phyloP scores from a whole-genome alignment of 139 green algal genomes.

The Coccomyxa sp. region DNA sequence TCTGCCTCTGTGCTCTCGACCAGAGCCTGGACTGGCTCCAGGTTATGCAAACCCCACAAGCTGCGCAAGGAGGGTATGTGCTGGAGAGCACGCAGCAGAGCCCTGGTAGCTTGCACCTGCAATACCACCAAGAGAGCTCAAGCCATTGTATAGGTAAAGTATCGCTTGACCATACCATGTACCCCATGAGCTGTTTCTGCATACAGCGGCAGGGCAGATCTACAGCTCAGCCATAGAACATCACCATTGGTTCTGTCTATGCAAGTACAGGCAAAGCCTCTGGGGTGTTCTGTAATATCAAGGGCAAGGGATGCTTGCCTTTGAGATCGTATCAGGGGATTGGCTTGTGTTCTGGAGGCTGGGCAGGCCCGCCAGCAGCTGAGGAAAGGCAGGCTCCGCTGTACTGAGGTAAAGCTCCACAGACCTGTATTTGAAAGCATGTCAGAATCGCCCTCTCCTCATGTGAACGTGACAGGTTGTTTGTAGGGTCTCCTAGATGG shows the following conservation, averaged over 20 bases:
- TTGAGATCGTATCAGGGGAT: not conserved
- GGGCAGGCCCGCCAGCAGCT: conserved; percentile 7
- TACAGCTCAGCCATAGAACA: too few species aligned
- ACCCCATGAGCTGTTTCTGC: too few species aligned
- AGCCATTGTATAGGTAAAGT: too few species aligned
- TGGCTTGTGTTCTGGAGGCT: not conserved
- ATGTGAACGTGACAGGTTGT: not conserved
- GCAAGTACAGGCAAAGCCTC: too few species aligned
- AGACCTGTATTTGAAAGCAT: conserved; percentile 21
- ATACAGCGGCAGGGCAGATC: too few species aligned
- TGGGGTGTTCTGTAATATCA: too few species aligned
- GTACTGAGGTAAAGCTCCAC: conserved; percentile 33
- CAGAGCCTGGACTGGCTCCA: conserved; percentile 30
- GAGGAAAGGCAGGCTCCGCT: conserved; percentile 18
- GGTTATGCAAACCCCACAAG: conserved; percentile 33
- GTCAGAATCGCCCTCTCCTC: not conserved
- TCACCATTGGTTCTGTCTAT: too few species aligned
- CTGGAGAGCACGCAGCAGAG: conserved; percentile 50
- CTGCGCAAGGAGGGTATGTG: conserved; percentile 32
- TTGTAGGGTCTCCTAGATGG: not conserved
- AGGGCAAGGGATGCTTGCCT: not conserved
- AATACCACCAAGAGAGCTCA: too few species aligned
- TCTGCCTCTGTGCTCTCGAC: conserved; percentile 31
- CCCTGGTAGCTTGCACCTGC: too few species aligned
- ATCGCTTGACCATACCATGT: too few species aligned